Evolutionary conservation across 768 basidiomycete genomes (phyloP).

Genomic region (Leccinum sublutescens): DNA sequence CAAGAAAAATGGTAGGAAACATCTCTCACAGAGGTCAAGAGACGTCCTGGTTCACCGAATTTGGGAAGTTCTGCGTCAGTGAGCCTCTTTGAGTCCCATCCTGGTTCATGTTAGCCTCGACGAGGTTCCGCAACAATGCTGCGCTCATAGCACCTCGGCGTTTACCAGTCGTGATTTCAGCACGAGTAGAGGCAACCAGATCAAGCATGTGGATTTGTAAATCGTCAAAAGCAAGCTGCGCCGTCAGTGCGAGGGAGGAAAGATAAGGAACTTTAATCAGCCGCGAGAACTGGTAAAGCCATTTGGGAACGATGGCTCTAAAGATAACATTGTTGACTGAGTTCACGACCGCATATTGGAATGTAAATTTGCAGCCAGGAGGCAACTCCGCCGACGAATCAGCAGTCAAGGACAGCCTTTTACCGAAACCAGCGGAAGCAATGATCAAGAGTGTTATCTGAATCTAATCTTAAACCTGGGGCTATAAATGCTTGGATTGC

Average conservation of each 20-base stretch:
- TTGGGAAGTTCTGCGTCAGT: constrained; percentile 52
- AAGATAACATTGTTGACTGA: constrained; percentile 24
- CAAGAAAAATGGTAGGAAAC: neutral
- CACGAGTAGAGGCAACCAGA: constrained; percentile 39
- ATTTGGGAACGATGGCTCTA: constrained; percentile 34
- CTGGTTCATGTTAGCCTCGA: constrained; percentile 46
- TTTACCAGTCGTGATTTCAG: constrained; percentile 32
- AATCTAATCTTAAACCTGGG: neutral
- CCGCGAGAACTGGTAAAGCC: constrained; percentile 28
- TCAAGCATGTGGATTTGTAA: constrained; percentile 42
- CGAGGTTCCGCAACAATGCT: constrained; percentile 44
- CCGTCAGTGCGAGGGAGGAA: constrained; percentile 30
- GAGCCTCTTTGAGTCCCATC: constrained; percentile 32
- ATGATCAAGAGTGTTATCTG: constrained; percentile 41
- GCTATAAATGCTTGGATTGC: neutral
- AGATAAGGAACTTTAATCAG: constrained; percentile 36
- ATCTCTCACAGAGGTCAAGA: constrained; percentile 70
- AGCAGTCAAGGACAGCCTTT: constrained; percentile 33
- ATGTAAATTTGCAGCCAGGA: constrained; percentile 34
- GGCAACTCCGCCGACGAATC: constrained; percentile 27
- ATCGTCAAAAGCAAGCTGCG: constrained; percentile 35
- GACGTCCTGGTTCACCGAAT: constrained; percentile 81
- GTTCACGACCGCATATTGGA: constrained; percentile 35
- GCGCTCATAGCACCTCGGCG: constrained; percentile 24
- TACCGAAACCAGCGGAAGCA: constrained; percentile 43